Percentiles rank a stretch among this genome's conserved stretches.
phyloP scores from a whole-genome alignment of 805 yeast genomes.

The Saccharomycopsis fibuligera region DNA sequence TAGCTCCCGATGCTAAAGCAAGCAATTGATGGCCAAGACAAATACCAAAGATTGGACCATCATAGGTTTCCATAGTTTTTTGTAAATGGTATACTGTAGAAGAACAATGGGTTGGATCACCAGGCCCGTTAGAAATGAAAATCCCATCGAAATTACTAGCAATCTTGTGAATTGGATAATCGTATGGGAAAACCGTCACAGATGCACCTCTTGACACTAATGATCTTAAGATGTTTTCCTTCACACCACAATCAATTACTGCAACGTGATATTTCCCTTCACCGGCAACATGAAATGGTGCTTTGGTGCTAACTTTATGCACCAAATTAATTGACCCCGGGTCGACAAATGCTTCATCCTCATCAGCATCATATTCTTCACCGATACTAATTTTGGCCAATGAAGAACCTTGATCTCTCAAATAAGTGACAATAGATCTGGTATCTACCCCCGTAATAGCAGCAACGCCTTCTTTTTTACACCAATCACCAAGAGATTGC shows the following conservation, averaged over 20 bases:
- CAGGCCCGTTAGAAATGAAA: constrained; percentile 94
- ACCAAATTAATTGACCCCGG: constrained; percentile 89
- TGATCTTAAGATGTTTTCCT: constrained; percentile 93
- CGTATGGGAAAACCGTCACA: constrained; percentile 92
- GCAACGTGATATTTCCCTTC: constrained; percentile 70
- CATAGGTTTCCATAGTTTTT: constrained; percentile 57
- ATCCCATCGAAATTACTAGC: constrained; percentile 93
- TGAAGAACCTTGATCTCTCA: constrained; percentile 95
- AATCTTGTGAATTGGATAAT: constrained; percentile 85
- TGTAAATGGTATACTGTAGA: constrained; percentile 69
- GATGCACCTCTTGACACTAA: constrained; percentile 93
- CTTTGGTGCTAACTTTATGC: constrained; percentile 88
- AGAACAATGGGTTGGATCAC: constrained; percentile 91
- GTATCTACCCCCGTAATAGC: constrained; percentile 97
- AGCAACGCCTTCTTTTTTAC: constrained; percentile 92
- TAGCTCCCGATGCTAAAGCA: constrained; percentile 92
- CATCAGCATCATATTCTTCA: constrained; percentile 86
- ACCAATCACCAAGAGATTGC: constrained; percentile 92
- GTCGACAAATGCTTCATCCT: constrained; percentile 84
- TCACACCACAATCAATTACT: constrained; percentile 95
- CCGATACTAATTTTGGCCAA: constrained; percentile 86
- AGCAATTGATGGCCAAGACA: constrained; percentile 96
- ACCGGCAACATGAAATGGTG: constrained; percentile 83
- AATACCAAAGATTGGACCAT: constrained; percentile 92
- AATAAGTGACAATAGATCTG: constrained; percentile 83